A percentile compares a stretch with the other conserved stretches of the same genome.
phyloP scores from a whole-genome alignment of 345 rosid species.

The Dipteronia sinensis region DNA sequence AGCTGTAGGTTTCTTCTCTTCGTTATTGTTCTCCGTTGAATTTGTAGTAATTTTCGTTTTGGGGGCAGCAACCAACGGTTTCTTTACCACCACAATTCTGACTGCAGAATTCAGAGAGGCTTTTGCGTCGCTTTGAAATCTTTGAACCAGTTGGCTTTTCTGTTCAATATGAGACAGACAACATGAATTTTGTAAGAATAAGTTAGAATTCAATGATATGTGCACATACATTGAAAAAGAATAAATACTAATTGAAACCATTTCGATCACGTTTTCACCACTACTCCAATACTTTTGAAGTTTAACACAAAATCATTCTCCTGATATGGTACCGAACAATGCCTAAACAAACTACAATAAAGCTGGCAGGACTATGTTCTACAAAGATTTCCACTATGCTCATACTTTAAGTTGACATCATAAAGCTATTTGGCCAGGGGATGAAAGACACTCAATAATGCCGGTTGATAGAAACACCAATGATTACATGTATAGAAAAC shows the following conservation, averaged over 20 bases:
- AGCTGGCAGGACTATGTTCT: background rate
- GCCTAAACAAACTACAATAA: background rate
- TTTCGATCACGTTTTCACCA: background rate
- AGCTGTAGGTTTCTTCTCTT: constrained; percentile 19
- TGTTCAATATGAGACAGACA: constrained; percentile 9
- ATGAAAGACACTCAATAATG: background rate
- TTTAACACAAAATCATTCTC: background rate
- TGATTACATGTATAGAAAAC: background rate
- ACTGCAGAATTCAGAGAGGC: constrained; percentile 34
- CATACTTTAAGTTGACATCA: background rate
- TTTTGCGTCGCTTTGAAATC: constrained; percentile 28
- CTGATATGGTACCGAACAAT: background rate
- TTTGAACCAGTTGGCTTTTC: constrained; percentile 31
- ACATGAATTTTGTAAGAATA: background rate
- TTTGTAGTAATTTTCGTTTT: constrained; percentile 18
- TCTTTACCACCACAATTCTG: constrained; percentile 53
- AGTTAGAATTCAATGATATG: background rate
- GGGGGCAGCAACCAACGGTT: constrained; percentile 33
- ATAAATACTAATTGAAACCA: background rate
- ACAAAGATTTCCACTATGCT: background rate
- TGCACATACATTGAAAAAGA: background rate
- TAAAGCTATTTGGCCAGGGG: background rate
- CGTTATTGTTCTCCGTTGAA: constrained; percentile 35
- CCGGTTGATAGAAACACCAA: background rate
- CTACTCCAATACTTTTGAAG: background rate